A percentile compares a stretch with the other conserved stretches of the same genome.
Evolutionary conservation across 2,329 filamentous ascomycete species (phyloP).

Genomic region (Alternaria metachromatica): DNA sequence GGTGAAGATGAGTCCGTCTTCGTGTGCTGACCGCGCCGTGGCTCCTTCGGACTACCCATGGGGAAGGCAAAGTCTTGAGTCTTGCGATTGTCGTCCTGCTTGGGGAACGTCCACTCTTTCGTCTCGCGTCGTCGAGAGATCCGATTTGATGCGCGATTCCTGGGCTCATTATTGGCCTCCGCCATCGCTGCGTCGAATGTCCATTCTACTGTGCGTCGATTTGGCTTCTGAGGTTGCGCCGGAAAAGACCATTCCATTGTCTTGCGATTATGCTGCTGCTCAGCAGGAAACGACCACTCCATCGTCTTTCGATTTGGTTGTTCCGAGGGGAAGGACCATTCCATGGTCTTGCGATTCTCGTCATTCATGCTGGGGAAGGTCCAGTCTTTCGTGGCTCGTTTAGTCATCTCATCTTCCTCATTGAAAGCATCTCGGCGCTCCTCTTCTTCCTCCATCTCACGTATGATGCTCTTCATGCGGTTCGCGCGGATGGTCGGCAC

Average conservation of each 20-base stretch:
- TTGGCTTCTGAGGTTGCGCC: slow-evolving; percentile 40
- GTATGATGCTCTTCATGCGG: slow-evolving; percentile 56
- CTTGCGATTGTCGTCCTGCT: slow-evolving; percentile 33
- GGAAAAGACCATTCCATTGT: slow-evolving; percentile 63
- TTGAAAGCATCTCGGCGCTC: slow-evolving; percentile 43
- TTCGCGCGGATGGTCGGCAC: slow-evolving; percentile 65
- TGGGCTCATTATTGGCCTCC: slow-evolving; percentile 44
- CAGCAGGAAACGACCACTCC: slow-evolving; percentile 56
- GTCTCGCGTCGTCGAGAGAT: slow-evolving; percentile 43
- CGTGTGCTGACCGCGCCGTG: slow-evolving; percentile 17
- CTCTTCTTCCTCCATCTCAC: slow-evolving; percentile 52
- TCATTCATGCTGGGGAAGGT: slow-evolving; percentile 57
- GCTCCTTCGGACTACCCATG: slow-evolving; percentile 32
- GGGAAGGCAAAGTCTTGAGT: slow-evolving; percentile 47
- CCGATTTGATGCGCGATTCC: slow-evolving; percentile 39
- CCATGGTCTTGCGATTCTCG: slow-evolving; percentile 56
- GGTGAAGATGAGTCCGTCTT: slow-evolving; percentile 33
- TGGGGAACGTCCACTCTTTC: slow-evolving; percentile 39
- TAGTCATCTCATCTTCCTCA: slow-evolving; percentile 32
- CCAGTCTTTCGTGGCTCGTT: slow-evolving; percentile 61
- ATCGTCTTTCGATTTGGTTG: slow-evolving; percentile 51
- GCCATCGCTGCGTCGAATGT: slow-evolving; percentile 56
- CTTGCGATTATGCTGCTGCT: slow-evolving; percentile 44
- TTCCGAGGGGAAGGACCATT: slow-evolving; percentile 60
- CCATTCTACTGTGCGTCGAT: slow-evolving; percentile 56